These are phyloP conservation scores for Ananas comosus DNA, from an alignment of 176 grass and related monocot species.

Conservation along the genomic window DNA sequence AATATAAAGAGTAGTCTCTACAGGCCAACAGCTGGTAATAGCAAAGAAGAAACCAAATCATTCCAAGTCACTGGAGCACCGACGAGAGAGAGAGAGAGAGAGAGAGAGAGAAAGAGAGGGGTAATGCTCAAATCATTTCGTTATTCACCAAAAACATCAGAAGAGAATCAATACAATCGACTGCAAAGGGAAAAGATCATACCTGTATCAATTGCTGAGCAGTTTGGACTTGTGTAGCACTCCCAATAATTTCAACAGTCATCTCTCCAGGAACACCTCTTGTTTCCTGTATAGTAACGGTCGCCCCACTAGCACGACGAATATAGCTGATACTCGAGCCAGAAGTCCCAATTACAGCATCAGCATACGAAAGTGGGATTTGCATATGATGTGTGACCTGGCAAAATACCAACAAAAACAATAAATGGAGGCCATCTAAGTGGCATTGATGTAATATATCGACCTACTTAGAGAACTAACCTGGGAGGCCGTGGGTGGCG, in stretches of 20 bases:
- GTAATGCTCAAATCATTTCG: neutral
- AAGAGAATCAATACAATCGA: slow-evolving; percentile 7
- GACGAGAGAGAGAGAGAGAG: too few relatives aligned
- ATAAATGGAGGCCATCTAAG: neutral
- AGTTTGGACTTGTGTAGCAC: slow-evolving; percentile 73
- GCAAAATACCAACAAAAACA: slow-evolving; percentile 17
- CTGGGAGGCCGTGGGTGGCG: slow-evolving; percentile 47
- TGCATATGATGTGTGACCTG: slow-evolving; percentile 87
- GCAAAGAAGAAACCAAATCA: too few relatives aligned
- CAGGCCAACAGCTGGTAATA: too few relatives aligned
- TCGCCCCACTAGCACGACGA: slow-evolving; percentile 86
- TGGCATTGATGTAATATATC: too few relatives aligned
- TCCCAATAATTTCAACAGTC: slow-evolving; percentile 91
- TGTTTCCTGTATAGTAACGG: slow-evolving; percentile 91
- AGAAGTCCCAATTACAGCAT: slow-evolving; percentile 88
- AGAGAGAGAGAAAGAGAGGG: too few relatives aligned
- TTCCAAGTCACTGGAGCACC: too few relatives aligned
- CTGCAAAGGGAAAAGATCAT: slow-evolving; percentile 7
- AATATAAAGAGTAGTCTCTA: too few relatives aligned
- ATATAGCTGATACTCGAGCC: slow-evolving; percentile 94
- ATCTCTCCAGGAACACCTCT: slow-evolving; percentile 86
- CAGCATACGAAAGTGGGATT: slow-evolving; percentile 86
- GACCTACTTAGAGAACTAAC: slow-evolving; percentile 33
- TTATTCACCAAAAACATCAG: slow-evolving; percentile 6
- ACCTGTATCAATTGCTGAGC: slow-evolving; percentile 97